Percentiles rank a stretch among this genome's conserved stretches.
These are phyloP conservation scores for Globisporangium viniferum DNA, from an alignment of 352 stramenopile genomes.

Conservation along the genomic window DNA sequence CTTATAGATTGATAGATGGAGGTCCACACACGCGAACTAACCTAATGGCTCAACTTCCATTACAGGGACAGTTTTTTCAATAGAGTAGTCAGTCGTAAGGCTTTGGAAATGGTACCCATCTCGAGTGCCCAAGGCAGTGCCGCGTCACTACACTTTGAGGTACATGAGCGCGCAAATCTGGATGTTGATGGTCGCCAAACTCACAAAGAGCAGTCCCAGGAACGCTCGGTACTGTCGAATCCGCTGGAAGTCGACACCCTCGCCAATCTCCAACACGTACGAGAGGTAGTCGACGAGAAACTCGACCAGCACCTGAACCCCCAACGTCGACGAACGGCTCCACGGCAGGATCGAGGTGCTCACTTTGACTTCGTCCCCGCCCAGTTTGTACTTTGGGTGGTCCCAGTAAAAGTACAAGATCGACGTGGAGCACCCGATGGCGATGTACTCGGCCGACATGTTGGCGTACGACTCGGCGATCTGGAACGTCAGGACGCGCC, in stretches of 20 bases:
- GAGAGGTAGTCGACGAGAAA: constrained; percentile 17
- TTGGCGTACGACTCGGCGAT: constrained; percentile 38
- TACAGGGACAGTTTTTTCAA: too few relatives aligned
- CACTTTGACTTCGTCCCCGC: background rate
- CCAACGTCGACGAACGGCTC: background rate
- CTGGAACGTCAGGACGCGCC: constrained; percentile 26
- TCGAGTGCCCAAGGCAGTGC: too few relatives aligned
- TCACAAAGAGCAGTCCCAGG: constrained; percentile 11
- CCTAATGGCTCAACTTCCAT: too few relatives aligned
- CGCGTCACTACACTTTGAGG: background rate
- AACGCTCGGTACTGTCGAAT: constrained; percentile 6
- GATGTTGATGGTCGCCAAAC: constrained; percentile 7
- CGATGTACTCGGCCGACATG: constrained; percentile 56
- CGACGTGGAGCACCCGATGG: constrained; percentile 40
- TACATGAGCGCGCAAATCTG: constrained; percentile 13
- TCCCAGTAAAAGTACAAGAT: constrained; percentile 37
- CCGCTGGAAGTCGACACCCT: constrained; percentile 10
- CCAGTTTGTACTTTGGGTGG: constrained; percentile 29
- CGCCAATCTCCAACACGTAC: constrained; percentile 13
- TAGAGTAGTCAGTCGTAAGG: too few relatives aligned
- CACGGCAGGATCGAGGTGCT: background rate
- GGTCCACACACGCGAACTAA: too few relatives aligned
- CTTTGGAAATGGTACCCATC: too few relatives aligned
- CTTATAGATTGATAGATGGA: too few relatives aligned
- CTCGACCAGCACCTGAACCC: constrained; percentile 11